phyloP scores from a whole-genome alignment of 257 asterid genomes.

The Salvia rosmarinus region DNA sequence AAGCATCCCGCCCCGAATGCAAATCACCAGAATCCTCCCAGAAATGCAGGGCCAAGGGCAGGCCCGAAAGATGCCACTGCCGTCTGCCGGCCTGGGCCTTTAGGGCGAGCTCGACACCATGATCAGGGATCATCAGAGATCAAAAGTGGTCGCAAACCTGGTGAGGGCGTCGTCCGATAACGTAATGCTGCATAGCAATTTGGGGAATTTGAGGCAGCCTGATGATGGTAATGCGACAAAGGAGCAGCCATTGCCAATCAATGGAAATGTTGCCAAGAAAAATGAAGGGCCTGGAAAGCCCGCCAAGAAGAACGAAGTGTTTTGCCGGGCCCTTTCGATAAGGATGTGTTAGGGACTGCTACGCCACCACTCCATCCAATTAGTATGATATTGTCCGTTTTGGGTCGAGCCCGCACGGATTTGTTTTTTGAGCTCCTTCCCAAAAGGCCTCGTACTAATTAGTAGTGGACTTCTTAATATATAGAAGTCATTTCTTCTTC shows the following conservation, averaged over 20 bases:
- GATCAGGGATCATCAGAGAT: constrained; percentile 62
- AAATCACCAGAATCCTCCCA: constrained; percentile 31
- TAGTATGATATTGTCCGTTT: too few relatives aligned
- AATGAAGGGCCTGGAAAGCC: constrained; percentile 48
- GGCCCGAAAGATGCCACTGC: constrained; percentile 47
- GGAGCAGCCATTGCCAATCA: neutral
- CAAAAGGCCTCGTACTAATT: too few relatives aligned
- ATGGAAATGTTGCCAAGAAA: constrained; percentile 52
- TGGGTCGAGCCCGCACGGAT: too few relatives aligned
- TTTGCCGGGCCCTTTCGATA: constrained; percentile 83
- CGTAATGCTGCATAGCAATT: constrained; percentile 57
- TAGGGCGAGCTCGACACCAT: constrained; percentile 80
- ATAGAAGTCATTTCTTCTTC: too few relatives aligned
- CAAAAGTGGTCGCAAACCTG: constrained; percentile 46
- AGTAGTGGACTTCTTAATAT: too few relatives aligned
- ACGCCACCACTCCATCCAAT: too few relatives aligned
- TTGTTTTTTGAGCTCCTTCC: too few relatives aligned
- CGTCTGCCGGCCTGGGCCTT: constrained; percentile 50
- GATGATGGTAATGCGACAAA: constrained; percentile 51
- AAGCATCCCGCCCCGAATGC: constrained; percentile 34
- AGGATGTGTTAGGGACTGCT: too few relatives aligned
- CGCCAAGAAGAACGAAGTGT: constrained; percentile 21
- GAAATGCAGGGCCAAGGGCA: constrained; percentile 26
- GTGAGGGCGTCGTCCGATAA: constrained; percentile 78
- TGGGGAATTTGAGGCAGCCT: constrained; percentile 72